phyloP scores from a whole-genome alignment of 2,329 filamentous ascomycete species.

The Thielaviopsis euricoi region DNA sequence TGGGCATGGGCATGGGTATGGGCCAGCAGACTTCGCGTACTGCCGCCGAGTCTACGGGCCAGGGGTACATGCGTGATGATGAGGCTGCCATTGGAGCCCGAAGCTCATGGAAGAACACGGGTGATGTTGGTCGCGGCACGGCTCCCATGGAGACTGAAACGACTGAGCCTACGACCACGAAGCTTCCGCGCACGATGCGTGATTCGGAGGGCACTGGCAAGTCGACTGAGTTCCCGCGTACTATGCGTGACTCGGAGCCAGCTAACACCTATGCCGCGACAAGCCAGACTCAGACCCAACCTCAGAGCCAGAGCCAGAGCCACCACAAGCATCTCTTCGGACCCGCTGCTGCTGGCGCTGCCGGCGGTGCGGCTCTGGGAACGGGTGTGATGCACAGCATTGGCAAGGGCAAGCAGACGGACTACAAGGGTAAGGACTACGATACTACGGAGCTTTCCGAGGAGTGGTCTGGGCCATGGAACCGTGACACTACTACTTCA shows the following conservation, averaged over 20 bases:
- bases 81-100: background rate
- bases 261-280: background rate
- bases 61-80: background rate
- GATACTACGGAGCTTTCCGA: slow-evolving; percentile 6
- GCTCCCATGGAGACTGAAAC: background rate
- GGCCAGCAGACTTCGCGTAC: background rate
- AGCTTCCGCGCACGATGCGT: background rate
- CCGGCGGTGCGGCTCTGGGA: background rate
- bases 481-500: background rate
- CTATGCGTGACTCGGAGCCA: background rate
- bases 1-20: background rate
- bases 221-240: background rate
- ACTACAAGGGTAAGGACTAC: background rate
- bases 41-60: background rate
- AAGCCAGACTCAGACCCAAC: background rate
- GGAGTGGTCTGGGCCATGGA: slow-evolving; percentile 11
- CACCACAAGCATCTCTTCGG: background rate
- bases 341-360: background rate
- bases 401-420: background rate
- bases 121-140: background rate
- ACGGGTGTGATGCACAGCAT: background rate
- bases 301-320: background rate
- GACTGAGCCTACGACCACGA: background rate
- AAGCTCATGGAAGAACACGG: background rate
- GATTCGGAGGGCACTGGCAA: background rate